Base-by-base conservation (phyloP, 139 green algal genomes). In the Ostreobium quekettii region DNA sequence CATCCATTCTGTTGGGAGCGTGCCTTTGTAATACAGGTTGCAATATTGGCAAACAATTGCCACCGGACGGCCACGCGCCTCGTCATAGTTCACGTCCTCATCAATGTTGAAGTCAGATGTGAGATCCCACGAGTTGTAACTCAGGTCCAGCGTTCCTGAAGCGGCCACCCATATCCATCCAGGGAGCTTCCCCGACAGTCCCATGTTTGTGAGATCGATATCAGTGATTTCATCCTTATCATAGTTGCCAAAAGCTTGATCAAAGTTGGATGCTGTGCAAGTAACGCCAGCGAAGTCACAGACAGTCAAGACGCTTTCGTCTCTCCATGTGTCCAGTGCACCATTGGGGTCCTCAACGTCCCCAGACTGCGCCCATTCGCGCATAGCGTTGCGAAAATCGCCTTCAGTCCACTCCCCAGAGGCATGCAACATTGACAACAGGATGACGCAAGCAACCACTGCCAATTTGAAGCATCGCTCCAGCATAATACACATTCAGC, bases 281-380 rank as follows among this genome's bases (percentile, higher is more conserved):
- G 31, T 28, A 6, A 62, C 49, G 31, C 49, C 49, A 31, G 31
- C 49, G 49, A 62, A 62, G 15, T 62, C 49, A 28, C 49, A 62
- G 7, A 62, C 8, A 22, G 49, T 31, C 31, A 37, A 37, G 49
- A 22, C 15, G 8, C 26, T 31, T 31, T 26, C 7, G 33, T 62
- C 49, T 11, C 49, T 26, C 49, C 49, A 62, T 7, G 49, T 31
- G 15, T 62, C 26, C 7, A 62, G 49, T 22, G 49, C 49, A 22
- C 33, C 49, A 7, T 8, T 31, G 33, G 49, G 49, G 33, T 62
- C 49, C 31, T 62, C 49, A 28, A 62, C 8, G 8, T 62, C 8
- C 19, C 33, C 49, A 28, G 49, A 62, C 33, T 26, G 33, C 49
- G 49, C 49, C 49, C 49, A 62, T 22, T 11, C 8, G 8, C 33